A percentile compares a stretch with the other conserved stretches of the same genome.
Evolutionary conservation across 2,329 filamentous ascomycete species (phyloP).

Genomic region (Fusarium cyanostomum): DNA sequence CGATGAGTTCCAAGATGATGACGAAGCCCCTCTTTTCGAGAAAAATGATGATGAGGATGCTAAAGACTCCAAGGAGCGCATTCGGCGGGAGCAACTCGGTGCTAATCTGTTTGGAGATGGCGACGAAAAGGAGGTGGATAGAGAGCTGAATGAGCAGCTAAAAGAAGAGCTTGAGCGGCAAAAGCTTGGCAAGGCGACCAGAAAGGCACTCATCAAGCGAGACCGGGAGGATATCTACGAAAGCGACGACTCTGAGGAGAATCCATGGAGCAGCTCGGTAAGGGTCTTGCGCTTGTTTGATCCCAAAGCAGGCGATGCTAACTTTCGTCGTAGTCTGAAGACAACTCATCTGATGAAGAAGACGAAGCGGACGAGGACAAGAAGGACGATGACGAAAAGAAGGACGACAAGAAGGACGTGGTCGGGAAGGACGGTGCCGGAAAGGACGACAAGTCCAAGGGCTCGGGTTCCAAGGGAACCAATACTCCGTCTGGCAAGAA

Average conservation of each 20-base stretch:
- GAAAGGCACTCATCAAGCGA: conserved; percentile 83
- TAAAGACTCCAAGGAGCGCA: conserved; percentile 75
- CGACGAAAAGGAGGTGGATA: conserved; percentile 76
- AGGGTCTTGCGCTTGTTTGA: conserved; percentile 1
- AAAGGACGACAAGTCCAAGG: conserved; percentile 61
- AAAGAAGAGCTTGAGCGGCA: conserved; percentile 75
- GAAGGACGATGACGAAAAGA: conserved; percentile 62
- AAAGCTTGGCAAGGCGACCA: conserved; percentile 77
- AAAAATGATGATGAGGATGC: conserved; percentile 82
- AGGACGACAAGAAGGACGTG: conserved; percentile 56
- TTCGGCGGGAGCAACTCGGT: conserved; percentile 83
- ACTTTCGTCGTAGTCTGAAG: conserved; percentile 56
- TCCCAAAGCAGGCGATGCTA: conserved; percentile 19
- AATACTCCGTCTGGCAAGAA: conserved; percentile 64
- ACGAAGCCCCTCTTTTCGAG: conserved; percentile 80
- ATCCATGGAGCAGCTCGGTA: conserved; percentile 54
- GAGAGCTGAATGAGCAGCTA: conserved; percentile 74
- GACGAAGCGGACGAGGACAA: conserved; percentile 49
- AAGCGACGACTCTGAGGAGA: conserved; percentile 66
- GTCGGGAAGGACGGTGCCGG: conserved; percentile 70
- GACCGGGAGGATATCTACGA: conserved; percentile 91
- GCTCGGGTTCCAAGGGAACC: conserved; percentile 72
- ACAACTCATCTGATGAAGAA: conserved; percentile 52
- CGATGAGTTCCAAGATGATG: conserved; percentile 87
- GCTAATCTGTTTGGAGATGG: conserved; percentile 83